Evolutionary conservation across 305 asterid genomes (phyloP).

Genomic region (Fraxinus paxiana): DNA sequence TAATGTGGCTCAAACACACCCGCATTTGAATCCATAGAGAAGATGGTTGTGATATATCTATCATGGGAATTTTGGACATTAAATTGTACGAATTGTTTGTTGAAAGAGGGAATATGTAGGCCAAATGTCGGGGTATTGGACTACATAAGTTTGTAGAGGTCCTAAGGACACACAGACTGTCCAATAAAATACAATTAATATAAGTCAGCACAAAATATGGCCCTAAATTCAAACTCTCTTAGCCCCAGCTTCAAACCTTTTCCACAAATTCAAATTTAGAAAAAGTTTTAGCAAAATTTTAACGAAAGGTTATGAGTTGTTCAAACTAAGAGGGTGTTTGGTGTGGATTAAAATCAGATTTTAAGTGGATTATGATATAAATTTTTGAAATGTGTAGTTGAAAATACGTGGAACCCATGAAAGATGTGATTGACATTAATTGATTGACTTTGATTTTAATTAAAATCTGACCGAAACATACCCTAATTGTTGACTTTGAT

Average conservation of each 20-base stretch:
- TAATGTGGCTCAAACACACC: no score
- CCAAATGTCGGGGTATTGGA: conserved; percentile 17
- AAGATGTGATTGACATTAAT: no score
- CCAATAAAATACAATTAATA: background rate
- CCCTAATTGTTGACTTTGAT: background rate
- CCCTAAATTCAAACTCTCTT: background rate
- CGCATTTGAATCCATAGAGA: background rate
- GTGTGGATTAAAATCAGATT: no score
- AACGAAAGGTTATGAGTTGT: background rate
- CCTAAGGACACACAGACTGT: background rate
- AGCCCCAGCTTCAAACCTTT: background rate
- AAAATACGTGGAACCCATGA: no score
- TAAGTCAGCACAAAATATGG: background rate
- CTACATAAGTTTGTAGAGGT: background rate
- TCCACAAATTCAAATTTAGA: background rate
- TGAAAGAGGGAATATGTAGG: background rate
- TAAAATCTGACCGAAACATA: no score
- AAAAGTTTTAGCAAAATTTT: background rate
- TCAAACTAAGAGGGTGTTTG: no score
- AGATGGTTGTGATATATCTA: background rate
- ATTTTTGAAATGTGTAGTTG: no score
- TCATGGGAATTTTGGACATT: conserved; percentile 4
- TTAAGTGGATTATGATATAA: no score
- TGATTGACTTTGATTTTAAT: no score
- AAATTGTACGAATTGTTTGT: conserved; percentile 9